Evolutionary conservation across 495 filamentous ascomycete genomes (phyloP).

Genomic region (Aspergillus saccharolyticus): DNA sequence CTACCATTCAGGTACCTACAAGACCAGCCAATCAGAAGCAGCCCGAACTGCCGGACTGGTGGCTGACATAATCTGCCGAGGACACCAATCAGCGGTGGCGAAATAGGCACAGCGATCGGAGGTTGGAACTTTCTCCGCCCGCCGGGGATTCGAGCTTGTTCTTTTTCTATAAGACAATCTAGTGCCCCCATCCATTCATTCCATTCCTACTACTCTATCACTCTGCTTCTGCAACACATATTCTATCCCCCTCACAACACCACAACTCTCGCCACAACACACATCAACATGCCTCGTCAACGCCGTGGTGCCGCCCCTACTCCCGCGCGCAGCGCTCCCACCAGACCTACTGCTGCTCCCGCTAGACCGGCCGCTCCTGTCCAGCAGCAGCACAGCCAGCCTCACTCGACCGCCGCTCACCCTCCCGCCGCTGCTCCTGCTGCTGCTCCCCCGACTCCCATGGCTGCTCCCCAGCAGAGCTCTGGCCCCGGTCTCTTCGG

Average conservation of each 20-base stretch:
- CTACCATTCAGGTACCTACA: background rate
- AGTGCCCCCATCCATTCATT: background rate
- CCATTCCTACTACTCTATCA: conserved; percentile 1
- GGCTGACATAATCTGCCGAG: conserved; percentile 10
- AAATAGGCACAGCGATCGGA: conserved; percentile 21
- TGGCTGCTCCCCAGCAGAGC: conserved; percentile 44
- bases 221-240: conserved; percentile 4
- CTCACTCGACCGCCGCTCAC: conserved; percentile 64
- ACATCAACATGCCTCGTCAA: conserved; percentile 70
- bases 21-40: background rate
- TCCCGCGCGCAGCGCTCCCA: conserved; percentile 54
- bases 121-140: conserved; percentile 17
- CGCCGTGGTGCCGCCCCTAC: conserved; percentile 55
- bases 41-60: background rate
- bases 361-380: conserved; percentile 51
- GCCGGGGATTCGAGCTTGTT: conserved; percentile 23
- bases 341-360: conserved; percentile 63
- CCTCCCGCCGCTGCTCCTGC: conserved; percentile 34
- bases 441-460: conserved; percentile 26
- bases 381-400: conserved; percentile 34
- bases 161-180: conserved; percentile 15
- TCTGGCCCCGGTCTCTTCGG: conserved; percentile 71
- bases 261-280: conserved; percentile 2
- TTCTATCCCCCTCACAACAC: conserved; percentile 10
- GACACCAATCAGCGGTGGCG: conserved; percentile 19